Evolutionary conservation across 495 filamentous ascomycete genomes (phyloP), one percentile per base, ranked within the genome.

Genomic region (Oidiodendron maius): DNA sequence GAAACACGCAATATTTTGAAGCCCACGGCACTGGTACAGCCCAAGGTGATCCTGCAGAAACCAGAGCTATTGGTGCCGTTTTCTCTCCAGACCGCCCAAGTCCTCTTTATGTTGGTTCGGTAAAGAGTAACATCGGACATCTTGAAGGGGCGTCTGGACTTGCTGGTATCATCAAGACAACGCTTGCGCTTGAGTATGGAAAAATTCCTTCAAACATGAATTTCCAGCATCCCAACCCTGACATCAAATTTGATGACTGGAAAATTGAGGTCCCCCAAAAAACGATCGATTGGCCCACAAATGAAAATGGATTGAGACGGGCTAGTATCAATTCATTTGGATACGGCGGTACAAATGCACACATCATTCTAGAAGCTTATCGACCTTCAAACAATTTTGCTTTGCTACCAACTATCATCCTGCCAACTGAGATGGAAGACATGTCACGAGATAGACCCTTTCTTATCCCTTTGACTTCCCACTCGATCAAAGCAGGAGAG

Each of bases 1-100:
- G 36, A 1, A 16, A 37, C 1, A 67, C 69, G 1, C 40, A 36
- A 17, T 71, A 65, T 44, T 60, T 71, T 40, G 66, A 71, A 45
- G 60, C 61, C 37, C 68, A 71, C 61, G 76, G 79, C 16, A 84
- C 78, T 0, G 81, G 80, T 6, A 85, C 82, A n/a, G n/a, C n/a
- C n/a, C n/a, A n/a, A n/a, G 71, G 68, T 3, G 70, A 73, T 44
- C 66, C 70, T 11, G 65, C 72, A 38, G 72, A 75, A 44, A 64
- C 65, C 10, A 61, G 45, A 25, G 70, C 67, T 22, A 60, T 73
- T 13, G 61, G 55, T 0, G 3, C n/a, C 4, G 17, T 5, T 3
- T 10, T 6, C 17, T 8, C 4, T 3, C 20, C 6, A 22, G 3
- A 16, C 12, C 3, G 4, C 3, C 6, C 8, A 11, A n/a, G 24